Base-by-base conservation (phyloP, 1,284 basidiomycete species). In the Grifola frondosa region DNA sequence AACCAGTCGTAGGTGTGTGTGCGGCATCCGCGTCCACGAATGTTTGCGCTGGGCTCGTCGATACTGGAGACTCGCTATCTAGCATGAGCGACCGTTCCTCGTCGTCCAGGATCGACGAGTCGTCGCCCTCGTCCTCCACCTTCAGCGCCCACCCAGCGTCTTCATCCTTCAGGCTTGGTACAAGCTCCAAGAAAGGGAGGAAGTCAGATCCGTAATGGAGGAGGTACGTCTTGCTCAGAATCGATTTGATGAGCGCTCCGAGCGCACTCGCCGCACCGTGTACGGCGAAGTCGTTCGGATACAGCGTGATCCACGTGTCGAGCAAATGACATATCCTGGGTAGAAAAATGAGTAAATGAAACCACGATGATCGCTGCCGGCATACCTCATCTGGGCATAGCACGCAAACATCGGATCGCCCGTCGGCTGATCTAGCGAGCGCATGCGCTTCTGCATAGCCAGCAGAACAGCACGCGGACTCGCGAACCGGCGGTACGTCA, bases 381-480 rank as follows among this genome's bases (percentile, higher is more conserved):
- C 67, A 42, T 52, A 86, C 88, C 81, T 77, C 87, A 90, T 88
- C 60, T 90, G 87, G 10, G 86, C 86, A 64, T 82, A 89, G 57
- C 81, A 84, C 9, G 86, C 81, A 63, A 90, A 86, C 79, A 89
- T 84, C 0, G 84, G 81, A 66, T 90, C 88, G 6, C 79, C 77
- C n/a, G 74, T 74, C 20, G 82, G 75, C 47, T 77, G 75, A 57
- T 87, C 85, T 11, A 91, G 69, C 49, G 84, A 78, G 24, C 84
- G 78, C 76, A 90, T 83, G 33, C 86, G 81, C 57, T 88, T 86
- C 62, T 90, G 87, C 84, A 91, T 88, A 5, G 87, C 83, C 36
- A 90, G 70, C n/a, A 91, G 68, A 12, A 91, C 66, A 44, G 73
- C 81, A 30, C 88, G 76, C 11, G 88, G 88, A 34, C 75, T 85